Percentiles rank a stretch among this genome's conserved stretches.
phyloP scores from a whole-genome alignment of 2,329 filamentous ascomycete genomes.

The Paecilomyces sp. region DNA sequence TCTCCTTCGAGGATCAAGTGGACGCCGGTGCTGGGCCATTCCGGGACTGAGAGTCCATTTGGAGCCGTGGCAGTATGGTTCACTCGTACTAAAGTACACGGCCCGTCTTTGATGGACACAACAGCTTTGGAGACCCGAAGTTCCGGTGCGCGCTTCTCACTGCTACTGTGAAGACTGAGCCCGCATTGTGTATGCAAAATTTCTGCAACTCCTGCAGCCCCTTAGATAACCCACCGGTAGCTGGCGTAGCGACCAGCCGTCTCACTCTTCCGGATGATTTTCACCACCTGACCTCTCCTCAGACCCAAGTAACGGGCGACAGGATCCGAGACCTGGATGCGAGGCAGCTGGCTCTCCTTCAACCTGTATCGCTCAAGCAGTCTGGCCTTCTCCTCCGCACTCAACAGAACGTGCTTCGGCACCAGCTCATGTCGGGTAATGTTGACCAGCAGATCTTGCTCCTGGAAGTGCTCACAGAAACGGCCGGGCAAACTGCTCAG shows the following conservation, averaged over 20 bases:
- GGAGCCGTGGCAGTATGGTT: not conserved
- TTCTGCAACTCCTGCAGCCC: not conserved
- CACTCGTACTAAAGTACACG: not conserved
- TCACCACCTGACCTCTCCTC: constrained; percentile 88
- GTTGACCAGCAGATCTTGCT: constrained; percentile 93
- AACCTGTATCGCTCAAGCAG: constrained; percentile 84
- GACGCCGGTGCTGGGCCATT: not conserved
- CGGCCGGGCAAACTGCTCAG: constrained; percentile 70
- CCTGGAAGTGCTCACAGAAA: constrained; percentile 88
- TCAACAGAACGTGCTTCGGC: constrained; percentile 85
- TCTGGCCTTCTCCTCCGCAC: constrained; percentile 78
- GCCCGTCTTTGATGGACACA: too few species aligned
- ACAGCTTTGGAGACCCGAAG: too few species aligned
- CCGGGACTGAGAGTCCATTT: not conserved
- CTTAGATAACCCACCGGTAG: constrained; percentile 64
- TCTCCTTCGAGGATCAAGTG: not conserved
- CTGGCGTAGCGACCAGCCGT: constrained; percentile 94
- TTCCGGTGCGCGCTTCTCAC: not conserved
- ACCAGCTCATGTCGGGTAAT: constrained; percentile 97
- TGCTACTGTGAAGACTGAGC: not conserved
- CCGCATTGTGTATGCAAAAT: not conserved
- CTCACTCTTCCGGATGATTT: constrained; percentile 94
- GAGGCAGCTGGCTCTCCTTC: constrained; percentile 94
- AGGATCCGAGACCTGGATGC: constrained; percentile 85
- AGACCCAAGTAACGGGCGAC: constrained; percentile 88